Evolutionary conservation across 345 rosid genomes (phyloP), one percentile per base, ranked within the genome.

Genomic region (Leavenworthia alabamica): DNA sequence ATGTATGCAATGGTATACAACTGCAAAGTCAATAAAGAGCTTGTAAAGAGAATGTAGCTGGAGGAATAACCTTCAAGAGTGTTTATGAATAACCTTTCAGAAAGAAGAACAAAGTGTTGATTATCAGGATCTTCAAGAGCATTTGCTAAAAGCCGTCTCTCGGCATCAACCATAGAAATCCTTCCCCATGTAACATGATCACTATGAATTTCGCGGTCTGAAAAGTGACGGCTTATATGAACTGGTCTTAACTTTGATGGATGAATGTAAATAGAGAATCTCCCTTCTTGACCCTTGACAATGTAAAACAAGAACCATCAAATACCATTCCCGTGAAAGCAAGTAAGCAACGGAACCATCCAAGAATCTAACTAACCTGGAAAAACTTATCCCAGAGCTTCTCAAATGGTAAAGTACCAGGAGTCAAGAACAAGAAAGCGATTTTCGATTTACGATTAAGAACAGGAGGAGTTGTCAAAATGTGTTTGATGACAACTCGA

Each of bases 121-220:
- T 94, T 94, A 28, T 90, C 90, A 61, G 84, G 86, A 82, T 94
- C 96, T 68, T 78, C 65, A 32, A 94, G 86, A 73, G 99, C 99
- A 42, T 71, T 80, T 4, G 93, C 99, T 64, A 94, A 57, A 53
- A 94, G 82, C 49, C 99, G 78, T 68, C 77, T 86, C 84, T 94
- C 99, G 1, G 99, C 99, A 78, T 90, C 96, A 76, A 94, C 78
- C 99, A 94, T 94, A 12, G 99, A 86, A 24, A 94, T 88, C 70
- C 83, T 88, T 53, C 99, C 99, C 99, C 99, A 94, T 4, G 86
- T 79, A 47, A 94, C 97, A 81, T 80, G 79, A 35, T 81, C 83
- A 15, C 97, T 85, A 33, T 77, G 86, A 59, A 90, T 78, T 39
- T 90, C 97, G 17, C 79, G 75, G 76, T 90, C 78, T 12, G 80